Percentiles rank a stretch among this genome's conserved stretches.
phyloP scores from a whole-genome alignment of 768 basidiomycete species.

The Collybiopsis confluens region DNA sequence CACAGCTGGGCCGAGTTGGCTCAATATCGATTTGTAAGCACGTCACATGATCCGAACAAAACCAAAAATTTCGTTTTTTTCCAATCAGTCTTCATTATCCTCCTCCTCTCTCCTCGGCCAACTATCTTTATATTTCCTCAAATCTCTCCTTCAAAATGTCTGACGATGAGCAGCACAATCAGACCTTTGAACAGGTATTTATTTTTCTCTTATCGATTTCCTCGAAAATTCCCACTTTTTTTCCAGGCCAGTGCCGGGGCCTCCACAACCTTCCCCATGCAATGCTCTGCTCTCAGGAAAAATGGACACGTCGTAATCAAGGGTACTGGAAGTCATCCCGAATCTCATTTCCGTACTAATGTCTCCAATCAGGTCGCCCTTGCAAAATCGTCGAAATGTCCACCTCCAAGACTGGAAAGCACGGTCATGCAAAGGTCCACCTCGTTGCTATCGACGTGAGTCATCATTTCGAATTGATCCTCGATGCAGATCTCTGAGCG shows the following conservation, averaged over 20 bases:
- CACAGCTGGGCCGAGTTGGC: too few species aligned
- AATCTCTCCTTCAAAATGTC: slow-evolving; percentile 53
- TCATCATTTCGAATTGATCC: slow-evolving; percentile 15
- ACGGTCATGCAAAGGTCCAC: slow-evolving; percentile 99
- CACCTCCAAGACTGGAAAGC: slow-evolving; percentile 99
- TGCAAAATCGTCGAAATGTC: slow-evolving; percentile 99
- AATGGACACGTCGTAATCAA: slow-evolving; percentile 96
- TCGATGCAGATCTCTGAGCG: too few species aligned
- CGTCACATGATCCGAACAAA: too few species aligned
- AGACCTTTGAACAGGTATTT: slow-evolving; percentile 77
- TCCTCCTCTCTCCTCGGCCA: background rate
- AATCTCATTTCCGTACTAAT: background rate
- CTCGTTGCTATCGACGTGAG: slow-evolving; percentile 93
- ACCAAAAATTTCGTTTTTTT: background rate
- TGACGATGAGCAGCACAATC: slow-evolving; percentile 87
- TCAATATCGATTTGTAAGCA: too few species aligned
- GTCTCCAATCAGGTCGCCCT: slow-evolving; percentile 58
- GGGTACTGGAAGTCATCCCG: slow-evolving; percentile 32
- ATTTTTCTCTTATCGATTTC: slow-evolving; percentile 5
- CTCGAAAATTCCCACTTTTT: slow-evolving; percentile 16
- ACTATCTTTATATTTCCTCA: slow-evolving; percentile 3
- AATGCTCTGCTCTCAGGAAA: slow-evolving; percentile 95
- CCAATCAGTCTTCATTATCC: background rate
- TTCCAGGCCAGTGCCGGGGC: slow-evolving; percentile 66
- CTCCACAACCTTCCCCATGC: slow-evolving; percentile 79